A percentile compares a stretch with the other conserved stretches of the same genome.
phyloP scores from a whole-genome alignment of 129 eudicot genomes.

The Flaveria linearis region DNA sequence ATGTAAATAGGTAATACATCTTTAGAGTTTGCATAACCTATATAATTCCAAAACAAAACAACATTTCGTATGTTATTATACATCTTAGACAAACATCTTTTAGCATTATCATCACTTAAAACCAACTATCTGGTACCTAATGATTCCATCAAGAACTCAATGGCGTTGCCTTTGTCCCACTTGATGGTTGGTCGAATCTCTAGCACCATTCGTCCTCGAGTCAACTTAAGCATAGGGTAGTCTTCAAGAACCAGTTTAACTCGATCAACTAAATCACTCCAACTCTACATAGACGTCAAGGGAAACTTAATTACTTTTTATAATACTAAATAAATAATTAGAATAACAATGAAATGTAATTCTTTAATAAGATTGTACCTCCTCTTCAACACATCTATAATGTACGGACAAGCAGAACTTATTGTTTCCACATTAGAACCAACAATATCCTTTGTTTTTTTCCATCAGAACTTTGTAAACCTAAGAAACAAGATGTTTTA shows the following conservation, averaged over 20 bases:
- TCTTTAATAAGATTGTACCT: slow-evolving; percentile 37
- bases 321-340: neutral
- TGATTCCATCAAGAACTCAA: slow-evolving; percentile 82
- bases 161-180: slow-evolving; percentile 98
- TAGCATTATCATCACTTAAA: neutral
- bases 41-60: neutral
- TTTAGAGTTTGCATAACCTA: slow-evolving; percentile 59
- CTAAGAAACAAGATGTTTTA: slow-evolving; percentile 31
- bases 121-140: slow-evolving; percentile 42
- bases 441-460: slow-evolving; percentile 49
- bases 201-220: slow-evolving; percentile 81
- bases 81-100: neutral
- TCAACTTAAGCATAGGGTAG: slow-evolving; percentile 65
- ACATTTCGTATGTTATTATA: neutral
- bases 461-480: slow-evolving; percentile 57
- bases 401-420: slow-evolving; percentile 90
- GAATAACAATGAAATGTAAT: neutral
- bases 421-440: slow-evolving; percentile 90
- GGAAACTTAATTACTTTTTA: neutral
- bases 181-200: slow-evolving; percentile 94
- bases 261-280: slow-evolving; percentile 70
- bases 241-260: slow-evolving; percentile 71
- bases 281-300: slow-evolving; percentile 43
- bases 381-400: slow-evolving; percentile 81
- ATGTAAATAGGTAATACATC: slow-evolving; percentile 78